Evolutionary conservation across 2,329 filamentous ascomycete species (phyloP), one percentile per base, ranked within the genome.

Genomic region (Ophiosphaerella korrae): DNA sequence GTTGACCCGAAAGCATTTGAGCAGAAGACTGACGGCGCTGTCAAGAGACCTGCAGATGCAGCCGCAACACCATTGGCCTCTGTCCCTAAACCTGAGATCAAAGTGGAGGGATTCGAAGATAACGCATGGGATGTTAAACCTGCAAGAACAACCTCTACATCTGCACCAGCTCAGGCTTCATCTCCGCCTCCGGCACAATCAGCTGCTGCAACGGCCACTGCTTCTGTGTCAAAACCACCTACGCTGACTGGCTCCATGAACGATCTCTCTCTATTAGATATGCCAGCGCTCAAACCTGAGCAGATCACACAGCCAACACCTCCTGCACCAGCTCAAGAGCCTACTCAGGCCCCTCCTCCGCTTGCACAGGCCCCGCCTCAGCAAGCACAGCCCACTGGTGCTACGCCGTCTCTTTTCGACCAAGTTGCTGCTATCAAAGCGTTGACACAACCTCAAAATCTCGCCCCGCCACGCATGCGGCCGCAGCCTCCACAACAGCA

Each of bases 61-160:
- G 76, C 78, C 45, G 69, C 78, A 21, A 82, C 82, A 29, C 77
- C 84, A 0, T 70, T 82, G 40, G 72, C 77, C 12, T 72, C 77
- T 50, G 74, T 74, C 7, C 78, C 84, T 33, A 71, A 76, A 33
- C 77, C 72, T 33, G 64, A 81, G 33, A 80, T 83, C 52, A 77
- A 78, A 43, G 74, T 74, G 36, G 78, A 80, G 52, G 90, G 90
- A 2, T 97, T 97, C 67, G 94, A 99, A 44, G 94, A 97, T 67
- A 91, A 97, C 77, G 94, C 94, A 7, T 99, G 94, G 94, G 90
- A 95, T 66, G 88, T 96, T 42, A 97, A 97, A 77, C 90, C 91
- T 14, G 84, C 88, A 12, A 88, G 86, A 68, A 83, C 86, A 47
- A 61, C 74, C 3, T 57, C 75, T 38, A 55, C 70, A 52, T 59